A percentile compares a stretch with the other conserved stretches of the same genome.
phyloP scores from a whole-genome alignment of 1,284 basidiomycete species.

The Ceratobasidium sp. region DNA sequence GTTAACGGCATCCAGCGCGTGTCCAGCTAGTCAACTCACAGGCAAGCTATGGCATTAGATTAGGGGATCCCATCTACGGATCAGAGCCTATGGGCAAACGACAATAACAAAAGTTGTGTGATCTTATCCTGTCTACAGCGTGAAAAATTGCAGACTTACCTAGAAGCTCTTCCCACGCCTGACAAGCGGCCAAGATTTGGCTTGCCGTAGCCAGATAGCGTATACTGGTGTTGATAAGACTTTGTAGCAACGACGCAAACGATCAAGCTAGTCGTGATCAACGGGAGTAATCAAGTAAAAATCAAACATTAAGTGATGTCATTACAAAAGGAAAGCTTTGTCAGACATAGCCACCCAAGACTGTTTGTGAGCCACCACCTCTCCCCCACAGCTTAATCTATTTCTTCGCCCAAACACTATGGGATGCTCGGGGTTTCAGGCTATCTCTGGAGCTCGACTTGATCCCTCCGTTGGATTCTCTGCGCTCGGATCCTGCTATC shows the following conservation, averaged over 20 bases:
- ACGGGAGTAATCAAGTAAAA: no score
- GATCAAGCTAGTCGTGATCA: no score
- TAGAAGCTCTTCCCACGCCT: no score
- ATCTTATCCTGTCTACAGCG: no score
- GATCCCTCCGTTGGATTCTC: slow-evolving; percentile 10
- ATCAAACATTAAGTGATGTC: slow-evolving; percentile 21
- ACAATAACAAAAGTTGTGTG: no score
- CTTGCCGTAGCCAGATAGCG: no score
- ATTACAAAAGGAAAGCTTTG: slow-evolving; percentile 22
- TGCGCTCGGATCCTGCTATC: slow-evolving; percentile 22
- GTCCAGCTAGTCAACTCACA: not conserved
- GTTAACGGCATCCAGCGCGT: slow-evolving; percentile 6
- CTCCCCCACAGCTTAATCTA: not conserved
- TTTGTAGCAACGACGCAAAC: no score
- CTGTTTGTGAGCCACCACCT: slow-evolving; percentile 25
- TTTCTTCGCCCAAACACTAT: no score
- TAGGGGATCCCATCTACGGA: slow-evolving; percentile 17
- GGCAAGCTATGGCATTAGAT: slow-evolving; percentile 28
- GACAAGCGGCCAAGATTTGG: no score
- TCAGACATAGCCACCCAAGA: not conserved
- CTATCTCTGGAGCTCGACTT: slow-evolving; percentile 17
- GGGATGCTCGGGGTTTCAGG: slow-evolving; percentile 9
- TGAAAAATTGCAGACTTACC: no score
- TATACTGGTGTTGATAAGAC: no score
- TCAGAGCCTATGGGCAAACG: not conserved